These are phyloP conservation scores for Malus hybrid DNA, from an alignment of 331 rosid species.

Conservation along the genomic window DNA sequence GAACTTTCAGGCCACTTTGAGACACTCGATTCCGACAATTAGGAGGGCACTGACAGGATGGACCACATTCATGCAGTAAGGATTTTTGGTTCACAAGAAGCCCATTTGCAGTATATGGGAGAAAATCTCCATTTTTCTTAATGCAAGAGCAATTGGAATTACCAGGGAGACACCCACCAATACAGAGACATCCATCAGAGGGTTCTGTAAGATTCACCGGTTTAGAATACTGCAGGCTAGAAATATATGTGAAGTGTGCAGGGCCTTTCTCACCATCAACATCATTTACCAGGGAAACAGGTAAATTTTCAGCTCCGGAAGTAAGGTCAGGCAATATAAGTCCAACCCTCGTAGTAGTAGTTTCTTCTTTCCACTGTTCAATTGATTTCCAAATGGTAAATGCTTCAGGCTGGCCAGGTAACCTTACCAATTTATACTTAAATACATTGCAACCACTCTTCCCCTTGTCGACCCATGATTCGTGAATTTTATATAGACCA, in stretches of 20 bases:
- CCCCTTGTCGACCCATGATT: slow-evolving; percentile 77
- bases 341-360: slow-evolving; percentile 51
- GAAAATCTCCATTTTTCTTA: slow-evolving; percentile 55
- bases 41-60: slow-evolving; percentile 72
- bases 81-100: slow-evolving; percentile 55
- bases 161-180: slow-evolving; percentile 64
- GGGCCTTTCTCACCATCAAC: slow-evolving; percentile 91
- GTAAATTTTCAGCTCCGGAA: slow-evolving; percentile 72
- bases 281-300: slow-evolving; percentile 87
- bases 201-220: slow-evolving; percentile 38
- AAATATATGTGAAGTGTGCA: slow-evolving; percentile 64
- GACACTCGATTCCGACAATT: slow-evolving; percentile 66
- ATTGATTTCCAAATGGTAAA: slow-evolving; percentile 61
- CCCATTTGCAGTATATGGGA: slow-evolving; percentile 53
- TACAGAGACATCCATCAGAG: slow-evolving; percentile 57
- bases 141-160: slow-evolving; percentile 58
- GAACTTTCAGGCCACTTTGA: slow-evolving; percentile 61
- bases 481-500: slow-evolving; percentile 75
- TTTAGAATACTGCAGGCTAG: slow-evolving; percentile 55
- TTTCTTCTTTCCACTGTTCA: slow-evolving; percentile 64
- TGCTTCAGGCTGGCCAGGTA: slow-evolving; percentile 65
- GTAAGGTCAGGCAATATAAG: slow-evolving; percentile 85
- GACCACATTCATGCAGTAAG: slow-evolving; percentile 71
- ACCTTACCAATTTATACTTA: slow-evolving; percentile 56
- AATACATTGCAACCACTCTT: slow-evolving; percentile 73